Evolutionary conservation across 2,329 filamentous ascomycete species (phyloP), one percentile per base, ranked within the genome.

Genomic region (Cordyceps javanica): DNA sequence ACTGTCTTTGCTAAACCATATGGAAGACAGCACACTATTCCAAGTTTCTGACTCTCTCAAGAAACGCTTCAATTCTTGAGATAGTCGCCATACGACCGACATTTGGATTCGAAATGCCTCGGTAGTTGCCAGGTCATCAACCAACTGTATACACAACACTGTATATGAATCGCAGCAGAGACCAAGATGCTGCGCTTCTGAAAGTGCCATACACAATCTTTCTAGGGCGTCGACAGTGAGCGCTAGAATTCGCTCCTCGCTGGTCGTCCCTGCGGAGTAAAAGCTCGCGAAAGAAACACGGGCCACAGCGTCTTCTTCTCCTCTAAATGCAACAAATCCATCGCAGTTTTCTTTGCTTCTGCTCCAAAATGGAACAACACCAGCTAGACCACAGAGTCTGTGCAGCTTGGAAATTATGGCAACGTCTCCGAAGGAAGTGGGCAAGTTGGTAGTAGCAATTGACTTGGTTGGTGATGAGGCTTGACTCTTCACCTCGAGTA

Each of bases 1-100:
- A 38, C 34, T 38, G 3, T 13, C 13, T 7, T 38, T 3, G 1
- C 9, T 3, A 16, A 0, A n/a, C 34, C 14, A n/a, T 16, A 38
- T 38, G 6, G 5, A n/a, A n/a, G 1, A 8, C n/a, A 16, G 14
- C 0, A 8, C n/a, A 0, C 1, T 0, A 38, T n/a, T 3, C 34
- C 34, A 38, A 1, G 0, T 7, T 3, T 1, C 14, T 38, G 34
- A 16, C 2, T 2, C n/a, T 16, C 2, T n/a, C 14, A 38, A 1
- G 3, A 1, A 5, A n/a, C 14, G n/a, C 34, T 8, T 38, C 14
- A 38, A 8, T 16, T 1, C 14, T 16, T 38, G 14, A 16, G 9
- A 16, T 16, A 38, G 34, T 16, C n/a, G 6, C 34, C 34, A 38
- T 16, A 8, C 34, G 14, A 38, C 6, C 7, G 14, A 16, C 5